These are phyloP conservation scores for Bolboschoenoplectus hybrid DNA, from an alignment of 202 grass and related monocot genomes.

Conservation along the genomic window DNA sequence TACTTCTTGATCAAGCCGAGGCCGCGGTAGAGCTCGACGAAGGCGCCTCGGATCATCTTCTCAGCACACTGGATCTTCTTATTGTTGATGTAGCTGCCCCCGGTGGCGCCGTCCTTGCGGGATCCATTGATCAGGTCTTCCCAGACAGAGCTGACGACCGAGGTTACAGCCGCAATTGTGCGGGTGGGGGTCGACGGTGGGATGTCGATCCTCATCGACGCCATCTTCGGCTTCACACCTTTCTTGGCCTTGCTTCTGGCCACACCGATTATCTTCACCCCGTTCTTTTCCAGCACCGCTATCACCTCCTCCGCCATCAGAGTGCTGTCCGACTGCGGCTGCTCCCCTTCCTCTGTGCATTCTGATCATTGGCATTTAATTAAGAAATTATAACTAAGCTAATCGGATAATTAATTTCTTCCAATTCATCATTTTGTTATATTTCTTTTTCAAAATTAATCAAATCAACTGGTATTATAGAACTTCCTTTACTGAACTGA, in stretches of 20 bases:
- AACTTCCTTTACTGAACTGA: background rate
- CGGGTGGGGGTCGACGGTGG: slow-evolving; percentile 41
- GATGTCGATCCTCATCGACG: slow-evolving; percentile 50
- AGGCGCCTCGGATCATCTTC: slow-evolving; percentile 53
- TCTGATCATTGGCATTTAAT: background rate
- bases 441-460: too few relatives aligned
- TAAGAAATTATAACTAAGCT: background rate
- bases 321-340: slow-evolving; percentile 7
- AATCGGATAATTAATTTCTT: background rate
- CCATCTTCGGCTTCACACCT: slow-evolving; percentile 27
- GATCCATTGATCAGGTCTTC: slow-evolving; percentile 46
- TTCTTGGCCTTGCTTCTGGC: slow-evolving; percentile 40
- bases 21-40: slow-evolving; percentile 47
- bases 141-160: slow-evolving; percentile 41
- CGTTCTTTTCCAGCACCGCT: slow-evolving; percentile 47
- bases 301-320: slow-evolving; percentile 42
- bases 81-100: slow-evolving; percentile 39
- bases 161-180: slow-evolving; percentile 36
- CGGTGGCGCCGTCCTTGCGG: slow-evolving; percentile 26
- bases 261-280: slow-evolving; percentile 36
- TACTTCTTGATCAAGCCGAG: slow-evolving; percentile 43
- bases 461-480: background rate
- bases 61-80: slow-evolving; percentile 52
- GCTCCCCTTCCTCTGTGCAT: slow-evolving; percentile 12
- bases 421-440: background rate